phyloP scores from a whole-genome alignment of 305 asterid species.

The Fraxinus greggii region DNA sequence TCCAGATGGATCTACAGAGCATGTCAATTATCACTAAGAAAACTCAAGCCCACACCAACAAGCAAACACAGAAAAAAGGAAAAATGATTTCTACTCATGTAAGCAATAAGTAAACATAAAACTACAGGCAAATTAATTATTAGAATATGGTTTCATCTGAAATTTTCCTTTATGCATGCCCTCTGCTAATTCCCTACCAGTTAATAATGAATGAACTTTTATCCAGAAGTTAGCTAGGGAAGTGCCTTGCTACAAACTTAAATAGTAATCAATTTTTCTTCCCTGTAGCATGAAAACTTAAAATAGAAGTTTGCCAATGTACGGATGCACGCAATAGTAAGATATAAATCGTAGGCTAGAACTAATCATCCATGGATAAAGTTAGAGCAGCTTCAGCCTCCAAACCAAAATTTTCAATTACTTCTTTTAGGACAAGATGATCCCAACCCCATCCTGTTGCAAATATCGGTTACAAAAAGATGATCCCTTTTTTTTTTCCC shows the following conservation, averaged over 20 bases:
- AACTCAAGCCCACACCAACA: not conserved
- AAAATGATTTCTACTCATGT: not conserved
- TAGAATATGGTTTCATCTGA: not conserved
- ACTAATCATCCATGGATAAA: not conserved
- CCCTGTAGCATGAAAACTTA: not conserved
- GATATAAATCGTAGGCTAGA: not conserved
- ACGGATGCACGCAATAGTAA: not conserved
- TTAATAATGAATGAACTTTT: not conserved
- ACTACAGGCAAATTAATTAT: not conserved
- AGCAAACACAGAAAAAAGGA: not conserved
- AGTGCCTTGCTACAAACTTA: not conserved
- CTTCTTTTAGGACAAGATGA: not conserved
- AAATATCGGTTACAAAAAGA: not conserved
- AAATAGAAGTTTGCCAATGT: not conserved
- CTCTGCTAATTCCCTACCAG: not conserved
- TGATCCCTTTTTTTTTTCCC: not conserved
- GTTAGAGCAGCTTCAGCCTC: not conserved
- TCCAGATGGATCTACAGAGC: constrained; percentile 49
- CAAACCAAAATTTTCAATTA: not conserved
- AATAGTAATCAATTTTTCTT: not conserved
- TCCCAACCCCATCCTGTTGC: not conserved
- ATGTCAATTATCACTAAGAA: constrained; percentile 6
- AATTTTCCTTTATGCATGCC: not conserved
- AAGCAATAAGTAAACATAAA: not conserved
- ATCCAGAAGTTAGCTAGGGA: not conserved